Conservation (phyloP, 1,139 yeast species). For the Candida pseudoviswanathii region DNA sequence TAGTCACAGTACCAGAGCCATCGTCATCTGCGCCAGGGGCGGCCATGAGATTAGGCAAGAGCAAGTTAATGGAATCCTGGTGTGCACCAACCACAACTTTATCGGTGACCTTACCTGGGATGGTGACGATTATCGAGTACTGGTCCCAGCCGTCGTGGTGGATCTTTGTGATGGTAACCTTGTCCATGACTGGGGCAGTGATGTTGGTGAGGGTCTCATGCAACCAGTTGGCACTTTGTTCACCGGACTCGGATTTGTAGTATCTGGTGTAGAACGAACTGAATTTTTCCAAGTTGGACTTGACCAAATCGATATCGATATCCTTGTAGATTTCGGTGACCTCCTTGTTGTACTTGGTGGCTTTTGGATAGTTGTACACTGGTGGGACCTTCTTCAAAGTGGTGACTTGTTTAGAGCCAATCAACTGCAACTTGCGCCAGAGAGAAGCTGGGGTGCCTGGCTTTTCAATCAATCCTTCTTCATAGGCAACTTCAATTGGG, state of each 20-base stretch:
- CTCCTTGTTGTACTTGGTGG: slow-evolving; percentile 35
- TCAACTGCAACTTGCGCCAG: slow-evolving; percentile 19
- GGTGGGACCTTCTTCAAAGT: slow-evolving; percentile 33
- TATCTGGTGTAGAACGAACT: slow-evolving; percentile 79
- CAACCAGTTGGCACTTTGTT: slow-evolving; percentile 75
- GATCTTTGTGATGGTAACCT: slow-evolving; percentile 30
- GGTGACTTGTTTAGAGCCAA: slow-evolving; percentile 36
- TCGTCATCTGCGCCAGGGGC: slow-evolving; percentile 98
- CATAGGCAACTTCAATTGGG: slow-evolving; percentile 37
- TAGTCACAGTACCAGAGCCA: slow-evolving; percentile 85
- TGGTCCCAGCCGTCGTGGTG: slow-evolving; percentile 48
- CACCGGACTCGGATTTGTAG: slow-evolving; percentile 72
- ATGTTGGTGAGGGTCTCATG: slow-evolving; percentile 49
- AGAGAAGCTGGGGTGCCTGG: slow-evolving; percentile 16
- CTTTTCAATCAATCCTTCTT: slow-evolving; percentile 28
- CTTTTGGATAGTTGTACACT: slow-evolving; percentile 57
- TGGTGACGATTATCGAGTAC: slow-evolving; percentile 42
- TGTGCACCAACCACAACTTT: slow-evolving; percentile 84
- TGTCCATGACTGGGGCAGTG: slow-evolving; percentile 38
- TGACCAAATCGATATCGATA: slow-evolving; percentile 50
- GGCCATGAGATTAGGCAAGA: slow-evolving; percentile 66
- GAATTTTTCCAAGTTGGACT: slow-evolving; percentile 58
- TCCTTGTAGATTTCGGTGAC: slow-evolving; percentile 43
- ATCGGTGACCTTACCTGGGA: slow-evolving; percentile 38
- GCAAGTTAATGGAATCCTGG: slow-evolving; percentile 78